Evolutionary conservation across 805 yeast genomes (phyloP), one percentile per base, ranked within the genome.

Genomic region (Yarrowia sp.): DNA sequence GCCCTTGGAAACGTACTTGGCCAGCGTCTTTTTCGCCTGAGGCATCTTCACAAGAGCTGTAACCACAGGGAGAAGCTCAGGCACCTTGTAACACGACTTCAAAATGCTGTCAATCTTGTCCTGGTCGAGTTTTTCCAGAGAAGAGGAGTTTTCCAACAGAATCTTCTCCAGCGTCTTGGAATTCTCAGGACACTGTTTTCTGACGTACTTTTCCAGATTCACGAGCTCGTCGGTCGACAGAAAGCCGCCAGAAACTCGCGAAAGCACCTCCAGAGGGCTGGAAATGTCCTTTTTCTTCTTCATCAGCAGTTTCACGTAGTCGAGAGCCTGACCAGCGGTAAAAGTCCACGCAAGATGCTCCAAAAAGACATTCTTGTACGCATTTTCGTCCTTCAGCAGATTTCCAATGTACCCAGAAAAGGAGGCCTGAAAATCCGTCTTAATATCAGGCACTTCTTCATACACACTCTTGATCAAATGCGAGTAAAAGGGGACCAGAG

Each of bases 161-260:
- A 58, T 58, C 40, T 30, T 43, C 19, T 33, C 55, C 42, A 61
- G 38, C n/a, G 38, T 17, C 15, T 9, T 7, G 12, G 55, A 61
- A 14, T 61, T 47, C n/a, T 61, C 38, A 9, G 55, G 55, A 46
- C 55, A 61, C 43, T 61, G 50, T 13, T 61, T 47, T 36, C 66
- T 33, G 4, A 61, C 55, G 46, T 46, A 61, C 24, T 47, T 61
- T 47, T 46, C 55, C 17, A 61, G 36, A 10, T 34, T 55, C 15
- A 46, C 13, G 2, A 61, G 55, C 17, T 61, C 55, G 7, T 36
- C 43, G 13, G 38, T 34, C 2, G 56, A 20, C 15, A 61, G 55
- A 0, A 20, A 15, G 14, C n/a, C 46, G 5, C 46, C 30, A 19
- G 66, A 47, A 2, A 46, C 55, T 0, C 13, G 8, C 0, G 55